These are phyloP conservation scores for Macaranga tanarius DNA, from an alignment of 441 rosid species.

Conservation along the genomic window DNA sequence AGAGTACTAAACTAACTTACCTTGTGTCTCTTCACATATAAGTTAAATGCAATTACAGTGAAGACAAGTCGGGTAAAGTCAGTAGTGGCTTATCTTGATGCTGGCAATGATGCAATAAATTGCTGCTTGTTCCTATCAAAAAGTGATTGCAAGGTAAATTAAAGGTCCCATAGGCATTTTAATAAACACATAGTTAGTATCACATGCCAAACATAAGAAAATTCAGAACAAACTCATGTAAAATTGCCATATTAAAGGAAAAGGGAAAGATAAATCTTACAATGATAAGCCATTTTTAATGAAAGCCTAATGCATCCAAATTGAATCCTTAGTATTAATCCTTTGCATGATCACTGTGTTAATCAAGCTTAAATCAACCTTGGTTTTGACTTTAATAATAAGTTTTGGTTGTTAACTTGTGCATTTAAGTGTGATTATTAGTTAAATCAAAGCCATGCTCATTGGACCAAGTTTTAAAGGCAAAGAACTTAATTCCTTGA, in stretches of 20 bases:
- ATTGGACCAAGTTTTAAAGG: too few species aligned
- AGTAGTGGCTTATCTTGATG: slow-evolving; percentile 63
- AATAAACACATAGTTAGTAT: slow-evolving; percentile 36
- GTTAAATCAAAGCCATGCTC: too few species aligned
- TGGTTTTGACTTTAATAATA: too few species aligned
- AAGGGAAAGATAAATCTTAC: slow-evolving; percentile 42
- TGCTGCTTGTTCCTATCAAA: slow-evolving; percentile 65
- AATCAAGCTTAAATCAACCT: too few species aligned
- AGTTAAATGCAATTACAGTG: slow-evolving; percentile 79
- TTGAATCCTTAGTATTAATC: slow-evolving; percentile 73
- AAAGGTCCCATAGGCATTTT: slow-evolving; percentile 31
- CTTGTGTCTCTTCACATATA: slow-evolving; percentile 79
- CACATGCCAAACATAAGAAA: background rate
- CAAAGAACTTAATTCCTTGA: too few species aligned
- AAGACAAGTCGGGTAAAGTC: slow-evolving; percentile 79
- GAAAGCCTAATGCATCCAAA: slow-evolving; percentile 86
- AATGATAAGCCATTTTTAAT: slow-evolving; percentile 63
- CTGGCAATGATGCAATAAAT: slow-evolving; percentile 71
- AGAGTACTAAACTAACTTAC: slow-evolving; percentile 30
- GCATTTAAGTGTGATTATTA: too few species aligned
- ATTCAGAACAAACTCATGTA: background rate
- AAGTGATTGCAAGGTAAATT: too few species aligned
- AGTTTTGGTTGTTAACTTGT: too few species aligned
- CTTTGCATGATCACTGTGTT: too few species aligned
- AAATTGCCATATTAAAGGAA: background rate